Base-by-base conservation (phyloP, 75 land plant genomes). In the Picea sitchensis region DNA sequence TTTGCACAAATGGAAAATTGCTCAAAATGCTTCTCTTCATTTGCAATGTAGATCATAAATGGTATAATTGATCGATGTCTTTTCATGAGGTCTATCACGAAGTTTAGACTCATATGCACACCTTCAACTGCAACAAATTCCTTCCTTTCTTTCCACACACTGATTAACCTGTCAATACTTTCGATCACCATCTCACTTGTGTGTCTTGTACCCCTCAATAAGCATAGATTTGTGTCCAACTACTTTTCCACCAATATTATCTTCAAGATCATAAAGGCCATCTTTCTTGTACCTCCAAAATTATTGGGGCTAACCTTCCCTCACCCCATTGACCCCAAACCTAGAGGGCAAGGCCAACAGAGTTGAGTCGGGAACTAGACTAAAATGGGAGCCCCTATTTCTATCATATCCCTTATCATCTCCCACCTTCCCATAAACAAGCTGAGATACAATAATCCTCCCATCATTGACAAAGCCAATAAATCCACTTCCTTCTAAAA, bases 101-200 rank as follows among this genome's bases (percentile, higher is more conserved):
- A 85, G 58, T 85, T 82, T 18, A 85, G 58, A 59, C 87, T 82
- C 14, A 85, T 67, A 79, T 85, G 84, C 54, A 85, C 84, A 6
- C 87, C 87, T 65, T 85, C 87, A 61, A 85, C 84, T 7, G 82
- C 84, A 54, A 85, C 84, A 3, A 81, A 87, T 67, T 87, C 87
- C 47, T 78, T 80, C 32, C 77, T 77, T 23, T 86, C 63, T 80
- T 87, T 83, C 86, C 86, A 87, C 9, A 92, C 88, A 77, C 94
- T 96, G 32, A 96, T 94, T 79, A 96, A 85, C 65, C 99, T 79
- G 76, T 93, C 96, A 61, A 96, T 91, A 78, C 99, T 96, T 71
- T 96, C 96, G 78, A 96, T 96, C 12, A 96, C 99, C 99, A 96
- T 96, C 85, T 96, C 99, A 82, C 26, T 94, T 93, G 78, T 94